Conservation (phyloP, 202 grass and related monocot genomes). For the Hordeum pubiflorum region DNA sequence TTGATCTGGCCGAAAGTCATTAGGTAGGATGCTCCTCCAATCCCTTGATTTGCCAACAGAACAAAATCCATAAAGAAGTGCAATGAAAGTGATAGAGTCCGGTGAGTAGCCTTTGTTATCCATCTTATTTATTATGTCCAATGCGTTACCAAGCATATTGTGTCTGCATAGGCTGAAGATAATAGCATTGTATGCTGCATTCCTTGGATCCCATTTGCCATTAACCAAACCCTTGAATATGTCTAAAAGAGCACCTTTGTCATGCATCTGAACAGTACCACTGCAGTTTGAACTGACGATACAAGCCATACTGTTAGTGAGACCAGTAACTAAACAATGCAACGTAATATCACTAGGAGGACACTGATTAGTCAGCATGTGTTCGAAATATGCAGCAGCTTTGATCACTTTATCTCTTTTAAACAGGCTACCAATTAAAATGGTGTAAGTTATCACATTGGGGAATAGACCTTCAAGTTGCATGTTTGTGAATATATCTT, state of each 20-base stretch:
- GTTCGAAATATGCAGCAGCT: slow-evolving; percentile 55
- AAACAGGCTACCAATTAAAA: slow-evolving; percentile 59
- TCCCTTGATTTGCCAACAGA: slow-evolving; percentile 47
- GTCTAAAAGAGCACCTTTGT: slow-evolving; percentile 38
- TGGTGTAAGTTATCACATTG: slow-evolving; percentile 67
- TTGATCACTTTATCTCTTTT: slow-evolving; percentile 33
- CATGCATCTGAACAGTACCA: slow-evolving; percentile 18
- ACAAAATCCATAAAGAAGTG: slow-evolving; percentile 80
- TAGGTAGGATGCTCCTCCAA: slow-evolving; percentile 39
- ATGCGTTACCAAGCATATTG: slow-evolving; percentile 64
- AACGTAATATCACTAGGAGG: slow-evolving; percentile 61
- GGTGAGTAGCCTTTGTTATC: slow-evolving; percentile 35
- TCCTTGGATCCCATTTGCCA: slow-evolving; percentile 44
- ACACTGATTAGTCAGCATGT: slow-evolving; percentile 58
- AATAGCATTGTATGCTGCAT: slow-evolving; percentile 54
- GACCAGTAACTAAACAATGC: slow-evolving; percentile 61
- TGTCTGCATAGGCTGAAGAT: slow-evolving; percentile 74
- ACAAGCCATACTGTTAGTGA: slow-evolving; percentile 28
- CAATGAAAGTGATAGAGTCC: slow-evolving; percentile 54
- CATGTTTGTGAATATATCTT: slow-evolving; percentile 50
- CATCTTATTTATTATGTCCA: slow-evolving; percentile 61
- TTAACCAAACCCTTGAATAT: slow-evolving; percentile 44
- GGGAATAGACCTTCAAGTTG: slow-evolving; percentile 39
- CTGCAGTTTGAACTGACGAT: slow-evolving; percentile 25
- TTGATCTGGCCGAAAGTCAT: slow-evolving; percentile 47